Base-by-base conservation (phyloP, 257 asterid species). In the Datura wrightii region DNA sequence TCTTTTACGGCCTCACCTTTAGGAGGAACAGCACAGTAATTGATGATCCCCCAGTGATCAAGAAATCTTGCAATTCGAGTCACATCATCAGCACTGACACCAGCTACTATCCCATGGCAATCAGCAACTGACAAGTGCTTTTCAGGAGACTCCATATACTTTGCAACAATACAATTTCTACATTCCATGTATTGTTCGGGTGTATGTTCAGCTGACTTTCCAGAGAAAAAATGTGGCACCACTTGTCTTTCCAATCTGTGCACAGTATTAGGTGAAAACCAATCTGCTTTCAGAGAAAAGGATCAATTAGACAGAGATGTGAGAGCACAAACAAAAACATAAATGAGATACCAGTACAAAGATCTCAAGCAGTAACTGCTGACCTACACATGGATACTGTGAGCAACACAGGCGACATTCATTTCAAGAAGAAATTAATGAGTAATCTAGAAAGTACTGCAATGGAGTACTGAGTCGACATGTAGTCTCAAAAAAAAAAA, bases 211-310 rank as follows among this genome's bases (percentile, higher is more conserved):
- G 89, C 87, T 71, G 97, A 93, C 82, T 93, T 97, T 85, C 97
- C 98, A 86, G 97, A 89, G 92, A 97, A 95, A 89, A 95, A 95
- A 89, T 93, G 98, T n/a, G 99, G 99, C 87, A 97, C 99, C 84
- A 97, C 99, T 93, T 97, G 99, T 88, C 98, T 92, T 91, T 97
- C 99, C 94, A 97, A 85, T 90, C 99, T 93, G 92, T 97, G 97
- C 91, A 95, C 98, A n/a, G 94, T 85, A 87, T 86, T 91, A 81
- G 97, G 98, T 69, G 97, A 94, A 93, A 97, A 97, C 99, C 99
- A 97, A 54, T 95, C 99, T 97, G 98, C 87, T 88, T 42, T 59
- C 14, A 67, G 62, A 80, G 82, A 79, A 84, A 67, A 70, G 37
- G 79, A 46, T 34, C 36, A 71, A 81, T 86, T 46, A 76, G 62